These are phyloP conservation scores for Boletus speciosus DNA, from an alignment of 768 basidiomycete genomes.

Conservation along the genomic window DNA sequence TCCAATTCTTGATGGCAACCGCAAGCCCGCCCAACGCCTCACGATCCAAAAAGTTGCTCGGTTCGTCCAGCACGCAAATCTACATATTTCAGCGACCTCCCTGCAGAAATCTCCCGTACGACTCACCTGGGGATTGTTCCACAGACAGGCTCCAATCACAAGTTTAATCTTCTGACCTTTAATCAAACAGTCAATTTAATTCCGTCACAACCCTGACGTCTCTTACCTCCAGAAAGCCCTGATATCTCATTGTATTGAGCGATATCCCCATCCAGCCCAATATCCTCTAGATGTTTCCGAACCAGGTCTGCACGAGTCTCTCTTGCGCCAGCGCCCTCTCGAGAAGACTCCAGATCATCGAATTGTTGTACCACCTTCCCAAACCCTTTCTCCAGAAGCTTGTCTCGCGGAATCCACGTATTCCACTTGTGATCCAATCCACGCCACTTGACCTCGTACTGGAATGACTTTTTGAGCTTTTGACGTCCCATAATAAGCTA, in stretches of 20 bases:
- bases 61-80: constrained; percentile 76
- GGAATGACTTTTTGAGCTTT: constrained; percentile 94
- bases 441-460: constrained; percentile 89
- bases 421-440: constrained; percentile 84
- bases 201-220: constrained; percentile 8
- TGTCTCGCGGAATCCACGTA: constrained; percentile 88
- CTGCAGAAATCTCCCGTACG: background rate
- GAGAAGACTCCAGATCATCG: constrained; percentile 92
- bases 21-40: constrained; percentile 94
- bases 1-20: constrained; percentile 93
- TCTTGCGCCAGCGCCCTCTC: constrained; percentile 90
- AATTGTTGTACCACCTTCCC: constrained; percentile 89
- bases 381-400: constrained; percentile 82
- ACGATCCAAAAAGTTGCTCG: constrained; percentile 96
- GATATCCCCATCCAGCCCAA: constrained; percentile 95
- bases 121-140: constrained; percentile 89
- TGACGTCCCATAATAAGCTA: constrained; percentile 90
- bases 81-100: constrained; percentile 38
- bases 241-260: constrained; percentile 97
- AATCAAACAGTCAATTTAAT: constrained; percentile 12
- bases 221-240: constrained; percentile 84
- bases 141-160: constrained; percentile 90
- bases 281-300: constrained; percentile 90
- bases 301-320: constrained; percentile 81
- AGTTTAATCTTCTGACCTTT: constrained; percentile 95